Evolutionary conservation across 768 basidiomycete species (phyloP).

Genomic region (Amanita pallidorosea): DNA sequence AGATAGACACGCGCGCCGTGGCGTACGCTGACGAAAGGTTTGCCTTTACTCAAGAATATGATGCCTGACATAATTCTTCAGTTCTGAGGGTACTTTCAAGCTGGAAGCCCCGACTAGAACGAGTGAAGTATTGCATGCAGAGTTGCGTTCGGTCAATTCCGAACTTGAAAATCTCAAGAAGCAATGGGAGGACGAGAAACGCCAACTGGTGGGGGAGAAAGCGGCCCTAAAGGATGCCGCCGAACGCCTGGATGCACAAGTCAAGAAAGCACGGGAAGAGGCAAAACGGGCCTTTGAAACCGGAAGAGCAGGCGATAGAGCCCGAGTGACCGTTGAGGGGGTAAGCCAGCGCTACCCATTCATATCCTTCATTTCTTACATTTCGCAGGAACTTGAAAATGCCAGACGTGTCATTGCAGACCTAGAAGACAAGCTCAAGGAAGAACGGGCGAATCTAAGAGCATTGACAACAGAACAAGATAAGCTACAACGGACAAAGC

Average conservation of each 20-base stretch:
- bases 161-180: slow-evolving; percentile 56
- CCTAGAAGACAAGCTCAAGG: slow-evolving; percentile 61
- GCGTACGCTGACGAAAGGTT: slow-evolving; percentile 56
- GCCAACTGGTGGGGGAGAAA: slow-evolving; percentile 56
- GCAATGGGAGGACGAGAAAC: slow-evolving; percentile 62
- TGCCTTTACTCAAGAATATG: neutral
- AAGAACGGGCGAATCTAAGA: slow-evolving; percentile 58
- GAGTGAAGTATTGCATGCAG: slow-evolving; percentile 48
- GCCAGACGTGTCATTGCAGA: slow-evolving; percentile 56
- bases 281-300: slow-evolving; percentile 40
- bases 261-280: slow-evolving; percentile 49
- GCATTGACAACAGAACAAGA: slow-evolving; percentile 54
- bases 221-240: slow-evolving; percentile 63
- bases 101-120: slow-evolving; percentile 61
- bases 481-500: slow-evolving; percentile 56
- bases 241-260: slow-evolving; percentile 51
- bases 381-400: slow-evolving; percentile 54
- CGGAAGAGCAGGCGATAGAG: slow-evolving; percentile 37
- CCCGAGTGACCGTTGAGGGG: slow-evolving; percentile 40
- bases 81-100: slow-evolving; percentile 43
- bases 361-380: neutral
- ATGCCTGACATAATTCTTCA: slow-evolving; percentile 13
- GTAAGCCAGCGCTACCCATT: slow-evolving; percentile 24
- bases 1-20: slow-evolving; percentile 39
- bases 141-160: slow-evolving; percentile 50